Conservation (phyloP, 2,329 filamentous ascomycete genomes). For the Monosporascus sp. region DNA sequence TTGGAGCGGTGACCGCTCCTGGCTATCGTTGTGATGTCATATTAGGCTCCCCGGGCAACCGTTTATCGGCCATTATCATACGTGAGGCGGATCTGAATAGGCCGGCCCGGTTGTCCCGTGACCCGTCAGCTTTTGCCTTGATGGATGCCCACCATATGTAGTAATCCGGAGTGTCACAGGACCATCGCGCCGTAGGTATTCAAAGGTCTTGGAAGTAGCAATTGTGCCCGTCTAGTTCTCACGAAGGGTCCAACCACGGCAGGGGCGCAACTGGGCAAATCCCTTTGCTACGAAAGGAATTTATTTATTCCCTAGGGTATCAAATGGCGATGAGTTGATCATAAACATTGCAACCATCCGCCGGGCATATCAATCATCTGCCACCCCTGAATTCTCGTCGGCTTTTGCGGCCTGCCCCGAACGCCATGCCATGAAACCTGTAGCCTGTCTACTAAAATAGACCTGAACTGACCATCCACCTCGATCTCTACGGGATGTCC, state of each 20-base stretch:
- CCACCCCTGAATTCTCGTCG: not conserved
- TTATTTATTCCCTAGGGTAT: not conserved
- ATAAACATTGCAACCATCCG: not conserved
- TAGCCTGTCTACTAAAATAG: not conserved
- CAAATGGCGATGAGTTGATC: not conserved
- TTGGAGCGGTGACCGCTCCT: slow-evolving; percentile 9
- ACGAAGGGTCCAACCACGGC: no score
- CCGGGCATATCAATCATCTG: not conserved
- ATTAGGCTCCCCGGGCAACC: slow-evolving; percentile 9
- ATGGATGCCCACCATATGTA: not conserved
- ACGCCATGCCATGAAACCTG: not conserved
- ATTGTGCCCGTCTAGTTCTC: no score
- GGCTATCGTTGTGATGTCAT: slow-evolving; percentile 14
- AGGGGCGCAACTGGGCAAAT: no score
- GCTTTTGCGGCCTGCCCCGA: not conserved
- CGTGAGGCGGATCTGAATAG: not conserved
- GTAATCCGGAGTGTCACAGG: not conserved
- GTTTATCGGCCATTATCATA: not conserved
- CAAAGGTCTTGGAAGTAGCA: not conserved
- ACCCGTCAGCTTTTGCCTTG: not conserved
- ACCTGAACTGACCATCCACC: slow-evolving; percentile 9
- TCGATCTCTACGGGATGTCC: slow-evolving; percentile 1
- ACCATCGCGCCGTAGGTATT: not conserved
- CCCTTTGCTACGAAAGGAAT: no score
- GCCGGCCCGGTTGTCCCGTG: not conserved